phyloP scores from a whole-genome alignment of 805 yeast genomes.

The Ogataea chonburiensis region DNA sequence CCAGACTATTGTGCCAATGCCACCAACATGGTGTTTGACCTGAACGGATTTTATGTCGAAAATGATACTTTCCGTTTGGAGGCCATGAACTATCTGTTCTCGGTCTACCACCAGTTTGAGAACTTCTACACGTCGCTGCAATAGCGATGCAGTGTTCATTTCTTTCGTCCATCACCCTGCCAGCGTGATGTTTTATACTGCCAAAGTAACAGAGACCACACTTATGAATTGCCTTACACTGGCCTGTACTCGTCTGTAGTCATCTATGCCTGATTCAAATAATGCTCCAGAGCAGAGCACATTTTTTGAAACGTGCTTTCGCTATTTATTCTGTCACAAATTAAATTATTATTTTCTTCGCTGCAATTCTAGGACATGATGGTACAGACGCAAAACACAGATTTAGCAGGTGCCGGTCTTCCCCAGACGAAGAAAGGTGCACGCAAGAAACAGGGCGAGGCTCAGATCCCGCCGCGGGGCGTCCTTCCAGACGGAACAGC shows the following conservation, averaged over 20 bases:
- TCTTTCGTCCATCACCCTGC: no score
- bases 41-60: slow-evolving; percentile 4
- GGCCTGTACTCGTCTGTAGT: no score
- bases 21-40: slow-evolving; percentile 4
- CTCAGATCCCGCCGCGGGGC: slow-evolving; percentile 33
- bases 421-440: slow-evolving; percentile 36
- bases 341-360: slow-evolving; percentile 2
- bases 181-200: no score
- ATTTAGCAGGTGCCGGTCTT: slow-evolving; percentile 4
- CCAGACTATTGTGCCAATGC: background rate
- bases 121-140: no score
- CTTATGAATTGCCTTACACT: no score
- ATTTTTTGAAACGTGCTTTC: no score
- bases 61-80: slow-evolving; percentile 2
- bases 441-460: slow-evolving; percentile 23
- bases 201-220: no score
- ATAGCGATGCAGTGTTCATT: no score
- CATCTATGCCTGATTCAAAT: no score
- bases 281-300: no score
- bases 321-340: slow-evolving; percentile 7
- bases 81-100: background rate
- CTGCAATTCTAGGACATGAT: slow-evolving; percentile 10
- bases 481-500: slow-evolving; percentile 32
- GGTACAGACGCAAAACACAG: slow-evolving; percentile 9
- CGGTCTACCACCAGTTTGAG: slow-evolving; percentile 2